A percentile compares a stretch with the other conserved stretches of the same genome.
Conservation (phyloP, 345 rosid genomes). For the Eucalyptus urophylla region DNA sequence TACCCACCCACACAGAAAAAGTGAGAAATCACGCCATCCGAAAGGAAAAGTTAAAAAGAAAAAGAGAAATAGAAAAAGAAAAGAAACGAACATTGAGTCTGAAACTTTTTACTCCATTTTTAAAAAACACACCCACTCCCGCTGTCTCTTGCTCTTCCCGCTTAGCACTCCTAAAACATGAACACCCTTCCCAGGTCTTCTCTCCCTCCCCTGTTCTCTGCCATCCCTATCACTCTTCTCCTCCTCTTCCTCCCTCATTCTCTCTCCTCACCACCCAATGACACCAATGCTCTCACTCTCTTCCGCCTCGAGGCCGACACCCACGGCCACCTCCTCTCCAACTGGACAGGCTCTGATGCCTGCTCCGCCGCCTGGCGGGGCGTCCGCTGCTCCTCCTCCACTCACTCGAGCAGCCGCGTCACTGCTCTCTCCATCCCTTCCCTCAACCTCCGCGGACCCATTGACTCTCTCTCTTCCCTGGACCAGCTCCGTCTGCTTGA, state of each 20-base stretch:
- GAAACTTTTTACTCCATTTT: background rate
- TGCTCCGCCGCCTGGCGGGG: conserved; percentile 67
- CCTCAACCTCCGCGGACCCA: conserved; percentile 68
- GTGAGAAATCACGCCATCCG: background rate
- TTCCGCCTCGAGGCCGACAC: conserved; percentile 75
- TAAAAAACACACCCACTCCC: background rate
- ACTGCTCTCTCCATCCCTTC: conserved; percentile 55
- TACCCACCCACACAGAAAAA: background rate
- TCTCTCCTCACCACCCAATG: conserved; percentile 22
- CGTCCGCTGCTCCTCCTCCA: conserved; percentile 51
- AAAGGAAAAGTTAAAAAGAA: background rate
- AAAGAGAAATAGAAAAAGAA: no score
- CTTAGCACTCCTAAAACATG: conserved; percentile 18
- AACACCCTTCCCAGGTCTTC: background rate
- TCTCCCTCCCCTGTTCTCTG: background rate
- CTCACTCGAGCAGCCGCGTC: conserved; percentile 40
- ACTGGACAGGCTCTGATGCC: conserved; percentile 75
- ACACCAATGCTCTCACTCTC: conserved; percentile 62
- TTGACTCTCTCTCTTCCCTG: conserved; percentile 46
- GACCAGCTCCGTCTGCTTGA: conserved; percentile 79
- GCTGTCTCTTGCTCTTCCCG: conserved; percentile 20
- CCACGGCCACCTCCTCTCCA: conserved; percentile 66
- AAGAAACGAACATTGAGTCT: background rate
- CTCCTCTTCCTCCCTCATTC: background rate
- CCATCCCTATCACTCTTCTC: background rate